Evolutionary conservation across 2,329 filamentous ascomycete genomes (phyloP).

Genomic region (Raffaelea deltoideospora): DNA sequence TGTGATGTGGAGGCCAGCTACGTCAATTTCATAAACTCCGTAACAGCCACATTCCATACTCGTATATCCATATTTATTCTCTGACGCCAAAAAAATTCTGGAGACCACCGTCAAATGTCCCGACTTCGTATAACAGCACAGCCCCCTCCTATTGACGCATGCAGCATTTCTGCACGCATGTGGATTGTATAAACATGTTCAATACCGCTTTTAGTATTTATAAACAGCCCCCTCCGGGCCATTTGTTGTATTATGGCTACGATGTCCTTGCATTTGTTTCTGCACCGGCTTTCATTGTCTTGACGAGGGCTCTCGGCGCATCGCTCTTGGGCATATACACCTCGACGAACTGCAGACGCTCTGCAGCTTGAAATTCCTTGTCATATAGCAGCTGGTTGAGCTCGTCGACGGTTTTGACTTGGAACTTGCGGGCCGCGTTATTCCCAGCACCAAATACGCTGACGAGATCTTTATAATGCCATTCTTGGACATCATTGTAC

Average conservation of each 20-base stretch:
- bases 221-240: too few species aligned
- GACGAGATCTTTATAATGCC: slow-evolving; percentile 40
- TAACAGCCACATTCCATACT: too few species aligned
- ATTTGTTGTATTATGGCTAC: too few species aligned
- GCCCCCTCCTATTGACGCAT: too few species aligned
- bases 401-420: slow-evolving; percentile 9
- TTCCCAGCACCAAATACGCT: slow-evolving; percentile 9
- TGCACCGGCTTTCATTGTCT: slow-evolving; percentile 57
- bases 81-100: too few species aligned
- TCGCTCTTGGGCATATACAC: slow-evolving; percentile 68
- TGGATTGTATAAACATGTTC: not conserved
- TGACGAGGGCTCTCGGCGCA: slow-evolving; percentile 53
- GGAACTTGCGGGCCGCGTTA: slow-evolving; percentile 8
- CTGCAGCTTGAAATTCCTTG: slow-evolving; percentile 25
- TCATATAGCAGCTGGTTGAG: slow-evolving; percentile 8
- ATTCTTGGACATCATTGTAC: slow-evolving; percentile 70
- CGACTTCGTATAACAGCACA: too few species aligned
- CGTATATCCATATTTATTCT: too few species aligned
- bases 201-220: too few species aligned
- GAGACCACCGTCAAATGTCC: too few species aligned
- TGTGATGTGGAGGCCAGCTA: too few species aligned
- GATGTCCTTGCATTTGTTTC: slow-evolving; percentile 42
- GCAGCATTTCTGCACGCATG: too few species aligned
- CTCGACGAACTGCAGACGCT: slow-evolving; percentile 57
- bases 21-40: too few species aligned